These are phyloP conservation scores for Cryptosporidium sp. DNA, from an alignment of 169 alveolate species.

Conservation along the genomic window DNA sequence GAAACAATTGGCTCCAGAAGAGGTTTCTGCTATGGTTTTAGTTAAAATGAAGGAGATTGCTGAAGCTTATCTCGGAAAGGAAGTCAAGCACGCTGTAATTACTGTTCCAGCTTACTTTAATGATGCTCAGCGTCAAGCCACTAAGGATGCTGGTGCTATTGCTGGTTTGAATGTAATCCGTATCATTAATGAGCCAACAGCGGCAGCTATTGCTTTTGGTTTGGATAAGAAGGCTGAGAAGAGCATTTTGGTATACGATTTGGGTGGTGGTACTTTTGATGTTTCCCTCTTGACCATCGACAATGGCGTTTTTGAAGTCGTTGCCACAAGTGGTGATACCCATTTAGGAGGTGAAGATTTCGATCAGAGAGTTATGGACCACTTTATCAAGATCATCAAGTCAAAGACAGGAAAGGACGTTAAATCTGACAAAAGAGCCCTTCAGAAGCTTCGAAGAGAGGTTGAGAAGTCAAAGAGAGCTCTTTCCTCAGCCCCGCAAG, in stretches of 20 bases:
- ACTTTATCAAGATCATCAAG: conserved; percentile 93
- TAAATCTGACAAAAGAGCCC: conserved; percentile 93
- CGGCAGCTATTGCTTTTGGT: conserved; percentile 99
- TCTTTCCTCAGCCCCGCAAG: conserved; percentile 92
- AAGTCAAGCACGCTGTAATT: conserved; percentile 94
- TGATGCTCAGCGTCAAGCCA: conserved; percentile 99
- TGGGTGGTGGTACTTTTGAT: conserved; percentile 99
- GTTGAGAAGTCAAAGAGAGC: conserved; percentile 98
- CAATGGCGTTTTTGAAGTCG: conserved; percentile 98
- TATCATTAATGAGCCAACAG: conserved; percentile 99
- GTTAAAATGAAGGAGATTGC: conserved; percentile 97
- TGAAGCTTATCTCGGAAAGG: conserved; percentile 95
- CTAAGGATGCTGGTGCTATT: conserved; percentile 99
- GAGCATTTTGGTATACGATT: conserved; percentile 97
- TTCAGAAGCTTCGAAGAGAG: conserved; percentile 96
- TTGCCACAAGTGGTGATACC: conserved; percentile 98
- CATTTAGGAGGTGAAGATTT: conserved; percentile 99
- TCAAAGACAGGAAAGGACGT: conserved; percentile 93
- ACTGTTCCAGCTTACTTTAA: conserved; percentile 99
- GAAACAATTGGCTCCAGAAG: conserved; percentile 97
- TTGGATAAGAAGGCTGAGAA: conserved; percentile 94
- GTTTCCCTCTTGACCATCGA: conserved; percentile 97
- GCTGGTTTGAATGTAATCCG: conserved; percentile 98
- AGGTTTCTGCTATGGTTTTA: conserved; percentile 97
- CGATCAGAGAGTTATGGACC: conserved; percentile 96